phyloP scores from a whole-genome alignment of 1,284 basidiomycete genomes.

The Austropuccinia psidii region DNA sequence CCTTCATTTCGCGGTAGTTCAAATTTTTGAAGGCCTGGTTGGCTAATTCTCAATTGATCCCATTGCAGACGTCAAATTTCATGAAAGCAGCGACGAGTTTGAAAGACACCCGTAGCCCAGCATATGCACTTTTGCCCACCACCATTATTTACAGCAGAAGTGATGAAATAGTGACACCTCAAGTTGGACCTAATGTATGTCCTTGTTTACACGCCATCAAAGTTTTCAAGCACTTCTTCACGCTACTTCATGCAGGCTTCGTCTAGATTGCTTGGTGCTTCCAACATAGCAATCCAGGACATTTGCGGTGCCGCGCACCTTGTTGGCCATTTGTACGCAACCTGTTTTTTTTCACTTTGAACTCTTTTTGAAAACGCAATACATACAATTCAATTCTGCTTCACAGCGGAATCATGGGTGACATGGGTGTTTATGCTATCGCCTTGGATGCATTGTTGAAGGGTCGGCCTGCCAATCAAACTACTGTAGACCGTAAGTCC shows the following conservation, averaged over 20 bases:
- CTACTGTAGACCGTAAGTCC: not conserved
- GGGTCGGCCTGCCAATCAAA: not conserved
- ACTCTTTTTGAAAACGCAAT: not conserved
- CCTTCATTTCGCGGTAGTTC: not conserved
- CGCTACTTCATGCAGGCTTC: not conserved
- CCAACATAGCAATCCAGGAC: constrained; percentile 3
- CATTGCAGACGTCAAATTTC: not conserved
- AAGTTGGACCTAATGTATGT: not conserved
- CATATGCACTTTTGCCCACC: not conserved
- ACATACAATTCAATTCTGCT: not conserved
- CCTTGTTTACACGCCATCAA: no score
- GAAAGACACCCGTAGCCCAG: not conserved
- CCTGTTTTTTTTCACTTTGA: not conserved
- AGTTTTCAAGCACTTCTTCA: no score
- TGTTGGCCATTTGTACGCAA: not conserved
- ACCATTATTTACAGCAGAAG: not conserved
- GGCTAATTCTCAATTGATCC: not conserved
- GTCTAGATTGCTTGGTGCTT: not conserved
- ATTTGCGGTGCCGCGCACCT: not conserved
- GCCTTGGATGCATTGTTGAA: not conserved
- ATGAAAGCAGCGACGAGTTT: not conserved
- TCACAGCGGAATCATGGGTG: not conserved
- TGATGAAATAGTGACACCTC: not conserved
- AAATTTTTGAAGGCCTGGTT: not conserved
- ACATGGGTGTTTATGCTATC: not conserved